These are phyloP conservation scores for Ambispora gerdemannii DNA, from an alignment of 192 early-diverging fungal species.

Conservation along the genomic window DNA sequence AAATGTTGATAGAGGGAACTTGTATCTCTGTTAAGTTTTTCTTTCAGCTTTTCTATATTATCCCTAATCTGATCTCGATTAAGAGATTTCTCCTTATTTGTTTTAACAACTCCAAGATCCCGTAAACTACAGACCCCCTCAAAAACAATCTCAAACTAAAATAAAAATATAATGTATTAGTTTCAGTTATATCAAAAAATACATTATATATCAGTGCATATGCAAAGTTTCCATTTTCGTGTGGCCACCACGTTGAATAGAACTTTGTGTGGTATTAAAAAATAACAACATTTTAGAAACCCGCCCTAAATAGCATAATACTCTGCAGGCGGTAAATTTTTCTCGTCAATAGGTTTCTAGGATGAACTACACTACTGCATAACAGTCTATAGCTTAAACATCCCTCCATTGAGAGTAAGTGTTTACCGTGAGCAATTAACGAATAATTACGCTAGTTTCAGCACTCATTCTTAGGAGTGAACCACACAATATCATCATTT, in stretches of 20 bases:
- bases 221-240: conserved; percentile 19
- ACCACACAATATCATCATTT: neutral
- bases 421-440: no score
- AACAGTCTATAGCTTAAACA: conserved; percentile 5
- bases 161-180: conserved; percentile 11
- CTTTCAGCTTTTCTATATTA: conserved; percentile 11
- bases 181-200: conserved; percentile 8
- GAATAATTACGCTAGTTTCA: no score
- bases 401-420: no score
- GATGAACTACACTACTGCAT: neutral
- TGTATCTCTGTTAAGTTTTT: neutral
- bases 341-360: conserved; percentile 14
- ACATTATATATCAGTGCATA: conserved; percentile 22
- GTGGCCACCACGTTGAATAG: conserved; percentile 5
- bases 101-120: conserved; percentile 13
- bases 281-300: neutral
- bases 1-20: conserved; percentile 3
- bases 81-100: conserved; percentile 5
- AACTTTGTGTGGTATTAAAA: conserved; percentile 15
- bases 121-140: neutral
- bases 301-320: neutral
- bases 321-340: neutral
- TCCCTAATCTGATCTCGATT: conserved; percentile 1
- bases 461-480: no score
- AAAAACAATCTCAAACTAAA: neutral